These are phyloP conservation scores for Nigrospora sphaerica DNA, from an alignment of 2,329 filamentous ascomycete genomes.

Conservation along the genomic window DNA sequence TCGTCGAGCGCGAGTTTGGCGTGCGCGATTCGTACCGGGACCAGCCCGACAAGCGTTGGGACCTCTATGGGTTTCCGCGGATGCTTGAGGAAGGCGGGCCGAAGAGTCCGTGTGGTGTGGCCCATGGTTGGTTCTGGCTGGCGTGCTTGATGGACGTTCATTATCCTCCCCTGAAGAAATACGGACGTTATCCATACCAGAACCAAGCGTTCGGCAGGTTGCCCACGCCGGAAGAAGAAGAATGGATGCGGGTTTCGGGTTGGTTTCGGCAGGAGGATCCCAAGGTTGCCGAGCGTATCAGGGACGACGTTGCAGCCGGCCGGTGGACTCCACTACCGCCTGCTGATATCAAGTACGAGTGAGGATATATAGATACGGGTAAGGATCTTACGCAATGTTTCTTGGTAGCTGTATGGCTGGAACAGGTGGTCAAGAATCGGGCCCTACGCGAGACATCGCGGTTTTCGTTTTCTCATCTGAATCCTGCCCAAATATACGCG, in stretches of 20 bases:
- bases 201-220: slow-evolving; percentile 15
- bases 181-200: slow-evolving; percentile 19
- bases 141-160: slow-evolving; percentile 18
- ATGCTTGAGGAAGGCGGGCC: slow-evolving; percentile 8
- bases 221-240: slow-evolving; percentile 14
- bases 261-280: slow-evolving; percentile 8
- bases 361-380: too few relatives aligned
- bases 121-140: slow-evolving; percentile 15
- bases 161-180: slow-evolving; percentile 16
- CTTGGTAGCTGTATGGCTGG: too few relatives aligned
- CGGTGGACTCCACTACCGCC: slow-evolving; percentile 19
- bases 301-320: slow-evolving; percentile 6
- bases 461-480: too few relatives aligned
- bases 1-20: slow-evolving; percentile 12
- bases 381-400: too few relatives aligned
- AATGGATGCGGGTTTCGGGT: slow-evolving; percentile 11
- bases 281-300: slow-evolving; percentile 8
- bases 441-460: too few relatives aligned
- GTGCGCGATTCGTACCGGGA: slow-evolving; percentile 11
- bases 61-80: slow-evolving; percentile 14
- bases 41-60: slow-evolving; percentile 7
- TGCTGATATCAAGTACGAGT: too few relatives aligned
- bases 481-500: too few relatives aligned
- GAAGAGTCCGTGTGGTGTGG: slow-evolving; percentile 8
- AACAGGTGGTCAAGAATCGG: too few relatives aligned